phyloP scores from a whole-genome alignment of 2,329 filamentous ascomycete species.

The Fusarium floridanum region DNA sequence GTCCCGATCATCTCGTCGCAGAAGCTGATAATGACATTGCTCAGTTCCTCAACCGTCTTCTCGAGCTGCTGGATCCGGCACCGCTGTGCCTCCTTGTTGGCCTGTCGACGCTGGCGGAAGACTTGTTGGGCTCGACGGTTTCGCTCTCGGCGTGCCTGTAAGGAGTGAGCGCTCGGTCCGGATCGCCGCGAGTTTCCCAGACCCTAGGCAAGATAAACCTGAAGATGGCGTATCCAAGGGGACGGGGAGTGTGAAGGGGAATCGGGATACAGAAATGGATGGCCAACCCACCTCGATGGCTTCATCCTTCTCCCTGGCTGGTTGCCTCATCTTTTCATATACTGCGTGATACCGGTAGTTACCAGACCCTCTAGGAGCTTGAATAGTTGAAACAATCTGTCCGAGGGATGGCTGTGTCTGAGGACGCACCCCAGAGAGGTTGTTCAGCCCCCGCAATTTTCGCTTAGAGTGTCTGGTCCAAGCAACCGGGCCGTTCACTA shows the following conservation, averaged over 20 bases:
- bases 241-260: background rate
- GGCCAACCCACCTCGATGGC: background rate
- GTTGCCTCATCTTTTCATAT: background rate
- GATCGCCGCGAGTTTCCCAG: background rate
- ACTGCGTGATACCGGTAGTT: background rate
- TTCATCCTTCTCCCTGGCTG: background rate
- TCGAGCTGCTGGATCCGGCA: background rate
- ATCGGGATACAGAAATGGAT: background rate
- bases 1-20: background rate
- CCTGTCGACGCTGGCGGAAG: background rate
- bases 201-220: background rate
- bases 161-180: background rate
- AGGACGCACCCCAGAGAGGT: background rate
- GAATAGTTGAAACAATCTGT: background rate
- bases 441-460: background rate
- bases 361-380: background rate
- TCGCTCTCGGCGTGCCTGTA: background rate
- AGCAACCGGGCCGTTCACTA: background rate
- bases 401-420: background rate
- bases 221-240: background rate
- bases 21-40: background rate
- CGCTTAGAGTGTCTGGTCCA: background rate
- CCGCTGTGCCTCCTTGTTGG: background rate
- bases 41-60: background rate
- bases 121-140: background rate